Evolutionary conservation across 139 green algal genomes (phyloP).

Genomic region (Microglena sp.): DNA sequence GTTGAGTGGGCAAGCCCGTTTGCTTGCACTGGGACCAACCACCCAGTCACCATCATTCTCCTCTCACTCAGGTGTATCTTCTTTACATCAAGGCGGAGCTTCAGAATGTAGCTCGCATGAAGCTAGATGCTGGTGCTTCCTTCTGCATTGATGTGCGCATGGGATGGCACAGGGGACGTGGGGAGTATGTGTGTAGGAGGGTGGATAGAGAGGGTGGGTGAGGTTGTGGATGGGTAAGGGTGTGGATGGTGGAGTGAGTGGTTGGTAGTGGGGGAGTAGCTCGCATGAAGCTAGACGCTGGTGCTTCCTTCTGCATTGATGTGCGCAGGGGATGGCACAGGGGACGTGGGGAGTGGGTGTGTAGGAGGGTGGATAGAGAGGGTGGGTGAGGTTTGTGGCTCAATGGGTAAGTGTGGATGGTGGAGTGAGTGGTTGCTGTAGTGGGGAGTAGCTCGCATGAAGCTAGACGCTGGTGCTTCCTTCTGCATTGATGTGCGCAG

Average conservation of each 20-base stretch:
- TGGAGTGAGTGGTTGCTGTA: too few species aligned
- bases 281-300: neutral
- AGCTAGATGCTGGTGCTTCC: neutral
- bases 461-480: neutral
- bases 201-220: too few species aligned
- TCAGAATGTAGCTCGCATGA: slow-evolving; percentile 2
- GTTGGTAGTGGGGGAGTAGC: too few species aligned
- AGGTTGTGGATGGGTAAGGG: too few species aligned
- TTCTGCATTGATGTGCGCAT: slow-evolving; percentile 3
- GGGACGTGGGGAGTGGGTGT: too few species aligned
- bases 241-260: too few species aligned
- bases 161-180: neutral
- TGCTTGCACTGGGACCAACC: too few species aligned
- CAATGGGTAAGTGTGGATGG: too few species aligned
- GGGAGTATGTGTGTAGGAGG: too few species aligned
- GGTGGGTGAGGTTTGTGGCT: too few species aligned
- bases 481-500: slow-evolving; percentile 1
- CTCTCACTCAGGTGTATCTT: slow-evolving; percentile 6
- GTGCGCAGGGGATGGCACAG: neutral
- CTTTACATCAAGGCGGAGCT: slow-evolving; percentile 6
- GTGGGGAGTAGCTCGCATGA: neutral
- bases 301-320: slow-evolving; percentile 2
- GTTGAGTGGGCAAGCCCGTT: too few species aligned
- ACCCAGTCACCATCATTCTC: neutral
- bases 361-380: too few species aligned